A percentile compares a stretch with the other conserved stretches of the same genome.
These are phyloP conservation scores for Udeniomyces megalosporus DNA, from an alignment of 768 basidiomycete genomes.

Conservation along the genomic window DNA sequence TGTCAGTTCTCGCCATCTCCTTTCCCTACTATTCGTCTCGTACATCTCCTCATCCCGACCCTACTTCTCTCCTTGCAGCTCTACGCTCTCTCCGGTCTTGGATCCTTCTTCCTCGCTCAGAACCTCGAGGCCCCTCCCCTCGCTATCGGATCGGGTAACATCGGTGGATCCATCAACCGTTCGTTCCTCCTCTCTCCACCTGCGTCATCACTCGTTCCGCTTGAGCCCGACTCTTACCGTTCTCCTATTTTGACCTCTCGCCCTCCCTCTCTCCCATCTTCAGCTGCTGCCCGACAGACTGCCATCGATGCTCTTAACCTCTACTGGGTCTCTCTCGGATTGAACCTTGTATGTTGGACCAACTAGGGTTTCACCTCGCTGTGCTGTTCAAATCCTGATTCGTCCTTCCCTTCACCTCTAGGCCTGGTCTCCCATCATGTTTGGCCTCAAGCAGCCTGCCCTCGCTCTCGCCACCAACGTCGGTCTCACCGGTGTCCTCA, in stretches of 20 bases:
- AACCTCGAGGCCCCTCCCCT: slow-evolving; percentile 9
- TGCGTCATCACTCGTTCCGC: too few relatives aligned
- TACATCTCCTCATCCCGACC: not conserved
- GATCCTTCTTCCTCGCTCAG: slow-evolving; percentile 14
- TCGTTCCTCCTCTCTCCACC: too few relatives aligned
- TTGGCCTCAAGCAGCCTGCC: slow-evolving; percentile 10
- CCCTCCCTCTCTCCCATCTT: too few relatives aligned
- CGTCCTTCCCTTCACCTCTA: not conserved
- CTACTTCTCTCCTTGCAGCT: not conserved
- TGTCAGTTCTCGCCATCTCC: not conserved
- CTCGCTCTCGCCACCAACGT: slow-evolving; percentile 9
- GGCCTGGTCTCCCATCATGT: slow-evolving; percentile 14
- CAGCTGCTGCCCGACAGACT: slow-evolving; percentile 10
- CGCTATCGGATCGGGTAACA: not conserved
- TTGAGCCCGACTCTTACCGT: not conserved
- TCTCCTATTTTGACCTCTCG: not conserved
- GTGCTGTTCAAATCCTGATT: too few relatives aligned
- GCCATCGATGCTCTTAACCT: slow-evolving; percentile 15
- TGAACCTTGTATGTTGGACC: not conserved
- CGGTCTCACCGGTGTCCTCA: slow-evolving; percentile 14
- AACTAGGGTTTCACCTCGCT: too few relatives aligned
- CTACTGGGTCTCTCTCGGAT: slow-evolving; percentile 14
- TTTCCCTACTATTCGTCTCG: not conserved
- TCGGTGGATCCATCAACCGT: slow-evolving; percentile 4
- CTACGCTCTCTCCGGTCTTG: slow-evolving; percentile 14